Evolutionary conservation across 2,329 filamentous ascomycete species (phyloP).

Genomic region (Plectosphaerella cucumerina): DNA sequence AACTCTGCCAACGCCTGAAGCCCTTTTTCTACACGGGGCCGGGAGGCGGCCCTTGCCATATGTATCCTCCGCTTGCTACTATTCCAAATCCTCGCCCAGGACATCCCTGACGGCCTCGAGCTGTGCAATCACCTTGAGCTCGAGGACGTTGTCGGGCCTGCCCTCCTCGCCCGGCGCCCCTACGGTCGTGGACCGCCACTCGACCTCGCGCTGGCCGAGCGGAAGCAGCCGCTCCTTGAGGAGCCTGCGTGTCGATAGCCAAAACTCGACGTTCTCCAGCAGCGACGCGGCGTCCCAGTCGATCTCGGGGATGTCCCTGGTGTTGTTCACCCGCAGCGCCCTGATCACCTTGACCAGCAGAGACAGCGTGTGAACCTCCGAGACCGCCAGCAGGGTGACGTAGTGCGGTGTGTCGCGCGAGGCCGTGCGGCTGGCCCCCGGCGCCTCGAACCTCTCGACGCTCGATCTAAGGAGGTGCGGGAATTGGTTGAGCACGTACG

Average conservation of each 20-base stretch:
- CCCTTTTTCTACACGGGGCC: not conserved
- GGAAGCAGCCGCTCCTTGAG: slow-evolving; percentile 72
- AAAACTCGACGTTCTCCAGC: slow-evolving; percentile 79
- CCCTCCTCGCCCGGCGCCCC: slow-evolving; percentile 23
- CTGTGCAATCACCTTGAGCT: slow-evolving; percentile 71
- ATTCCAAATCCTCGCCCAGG: slow-evolving; percentile 46
- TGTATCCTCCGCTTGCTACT: not conserved
- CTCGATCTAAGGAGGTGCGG: slow-evolving; percentile 71
- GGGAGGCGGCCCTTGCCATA: not conserved
- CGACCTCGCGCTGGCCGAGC: slow-evolving; percentile 66
- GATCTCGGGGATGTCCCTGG: slow-evolving; percentile 68
- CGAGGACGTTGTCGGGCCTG: slow-evolving; percentile 54
- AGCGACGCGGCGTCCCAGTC: slow-evolving; percentile 70
- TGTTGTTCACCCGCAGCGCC: slow-evolving; percentile 59
- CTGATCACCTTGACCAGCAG: slow-evolving; percentile 71
- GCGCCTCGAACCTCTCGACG: slow-evolving; percentile 65
- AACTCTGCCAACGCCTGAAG: not conserved
- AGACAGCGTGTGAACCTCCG: slow-evolving; percentile 74
- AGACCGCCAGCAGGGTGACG: slow-evolving; percentile 68
- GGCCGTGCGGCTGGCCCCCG: slow-evolving; percentile 48
- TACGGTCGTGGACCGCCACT: slow-evolving; percentile 46
- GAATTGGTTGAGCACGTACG: slow-evolving; percentile 86
- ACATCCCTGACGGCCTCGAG: slow-evolving; percentile 57
- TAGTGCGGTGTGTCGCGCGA: slow-evolving; percentile 50
- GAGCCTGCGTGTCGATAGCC: slow-evolving; percentile 64